A percentile compares a stretch with the other conserved stretches of the same genome.
phyloP scores from a whole-genome alignment of 805 yeast genomes.

The Wickerhamomyces sydowiorum region DNA sequence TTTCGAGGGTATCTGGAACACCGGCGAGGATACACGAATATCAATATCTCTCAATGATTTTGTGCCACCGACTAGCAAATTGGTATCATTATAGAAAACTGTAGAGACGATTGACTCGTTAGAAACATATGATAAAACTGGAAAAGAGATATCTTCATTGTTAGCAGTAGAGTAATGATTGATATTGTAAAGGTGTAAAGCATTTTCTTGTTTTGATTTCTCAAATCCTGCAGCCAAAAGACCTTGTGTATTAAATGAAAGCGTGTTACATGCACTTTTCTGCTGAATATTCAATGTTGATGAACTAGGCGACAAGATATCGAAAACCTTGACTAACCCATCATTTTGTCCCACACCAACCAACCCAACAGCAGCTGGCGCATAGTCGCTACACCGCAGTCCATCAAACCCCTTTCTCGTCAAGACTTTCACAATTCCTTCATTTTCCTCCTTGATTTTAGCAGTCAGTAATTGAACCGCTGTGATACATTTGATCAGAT shows the following conservation, averaged over 20 bases:
- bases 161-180: constrained; percentile 47
- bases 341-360: constrained; percentile 71
- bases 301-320: constrained; percentile 37
- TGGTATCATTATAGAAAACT: constrained; percentile 56
- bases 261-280: constrained; percentile 66
- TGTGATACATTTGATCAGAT: not conserved
- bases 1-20: constrained; percentile 70
- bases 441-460: constrained; percentile 29
- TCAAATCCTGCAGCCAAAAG: constrained; percentile 76
- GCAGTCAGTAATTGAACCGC: constrained; percentile 4
- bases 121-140: constrained; percentile 52
- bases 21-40: constrained; percentile 56
- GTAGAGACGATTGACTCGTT: constrained; percentile 73
- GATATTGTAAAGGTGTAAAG: constrained; percentile 77
- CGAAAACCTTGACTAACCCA: constrained; percentile 61
- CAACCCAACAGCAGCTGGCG: constrained; percentile 47
- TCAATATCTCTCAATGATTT: constrained; percentile 78
- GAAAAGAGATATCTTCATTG: constrained; percentile 46
- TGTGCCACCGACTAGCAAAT: constrained; percentile 67
- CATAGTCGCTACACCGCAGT: constrained; percentile 63
- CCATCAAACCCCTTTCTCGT: constrained; percentile 60
- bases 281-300: constrained; percentile 34
- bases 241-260: constrained; percentile 62
- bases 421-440: constrained; percentile 45
- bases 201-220: constrained; percentile 51